Conservation (phyloP, 2,329 filamentous ascomycete species). For the Domatiomyces catenatus region DNA sequence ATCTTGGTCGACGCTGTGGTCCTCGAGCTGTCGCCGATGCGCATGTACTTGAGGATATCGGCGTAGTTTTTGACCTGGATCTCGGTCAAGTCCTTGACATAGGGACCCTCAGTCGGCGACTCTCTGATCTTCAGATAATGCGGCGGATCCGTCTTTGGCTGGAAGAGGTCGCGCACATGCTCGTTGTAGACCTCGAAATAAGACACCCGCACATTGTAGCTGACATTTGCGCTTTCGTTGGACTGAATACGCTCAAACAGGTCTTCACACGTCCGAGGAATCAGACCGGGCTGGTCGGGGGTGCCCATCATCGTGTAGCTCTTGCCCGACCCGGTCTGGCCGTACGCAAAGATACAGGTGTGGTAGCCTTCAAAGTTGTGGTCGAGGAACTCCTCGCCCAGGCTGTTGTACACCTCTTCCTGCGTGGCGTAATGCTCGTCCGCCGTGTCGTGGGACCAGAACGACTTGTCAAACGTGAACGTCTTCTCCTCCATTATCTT, state of each 20-base stretch:
- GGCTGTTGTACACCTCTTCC: conserved; percentile 80
- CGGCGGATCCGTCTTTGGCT: conserved; percentile 61
- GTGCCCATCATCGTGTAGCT: conserved; percentile 97
- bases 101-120: conserved; percentile 84
- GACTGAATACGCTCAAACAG: conserved; percentile 84
- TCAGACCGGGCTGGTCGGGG: conserved; percentile 70
- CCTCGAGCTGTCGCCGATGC: conserved; percentile 69
- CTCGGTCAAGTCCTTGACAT: conserved; percentile 92
- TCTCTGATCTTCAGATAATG: conserved; percentile 96
- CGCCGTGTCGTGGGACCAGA: conserved; percentile 75
- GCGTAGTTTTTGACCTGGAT: conserved; percentile 73
- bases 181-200: conserved; percentile 99
- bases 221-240: conserved; percentile 75
- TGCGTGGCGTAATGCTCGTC: conserved; percentile 84
- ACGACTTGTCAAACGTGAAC: conserved; percentile 95
- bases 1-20: conserved; percentile 93
- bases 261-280: conserved; percentile 89
- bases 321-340: conserved; percentile 93
- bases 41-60: conserved; percentile 85
- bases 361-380: conserved; percentile 99
- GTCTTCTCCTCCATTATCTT: conserved; percentile 72
- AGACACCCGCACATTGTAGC: conserved; percentile 90
- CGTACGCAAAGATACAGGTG: conserved; percentile 97
- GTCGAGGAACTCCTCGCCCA: conserved; percentile 93
- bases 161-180: conserved; percentile 85